Base-by-base conservation (phyloP, 306 rosid species). In the Heteromeles arbutifolia region DNA sequence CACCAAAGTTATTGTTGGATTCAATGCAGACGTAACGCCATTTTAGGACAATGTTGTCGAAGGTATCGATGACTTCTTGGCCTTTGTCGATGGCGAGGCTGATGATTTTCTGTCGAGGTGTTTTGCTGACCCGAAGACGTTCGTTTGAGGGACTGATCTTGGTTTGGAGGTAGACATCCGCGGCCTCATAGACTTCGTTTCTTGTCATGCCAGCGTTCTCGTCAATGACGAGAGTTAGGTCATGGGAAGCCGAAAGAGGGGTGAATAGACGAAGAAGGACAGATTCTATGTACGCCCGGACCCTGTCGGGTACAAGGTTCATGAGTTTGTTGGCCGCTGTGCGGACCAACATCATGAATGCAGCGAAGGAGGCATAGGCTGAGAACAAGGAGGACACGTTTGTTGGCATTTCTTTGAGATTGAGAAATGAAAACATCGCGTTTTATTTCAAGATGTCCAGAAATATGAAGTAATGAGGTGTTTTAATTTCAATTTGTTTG, bases 171-270 rank as follows among this genome's bases (percentile, higher is more conserved):
- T 82, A 85, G 64, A 67, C 6, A 18, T 74, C 79, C 5, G 84
- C 83, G n/a, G 79, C 84, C 8, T 79, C 81, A 25, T 56, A 85
- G 82, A 85, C 67, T 21, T 85, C 76, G 84, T 85, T 82, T 4
- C 54, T 69, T 19, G 45, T 6, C 77, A 80, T 61, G 70, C 82
- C 81, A 9, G 57, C 64, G 56, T 4, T 6, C 29, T 80, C 84
- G 11, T 82, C 78, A 11, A 85, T 68, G 74, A 74, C 15, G 11
- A 80, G 58, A 44, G 86, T 80, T 45, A 66, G 82, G 17, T 37
- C 41, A 37, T 37, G 41, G 41, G 74, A 43, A 59, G 41, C 41
- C 41, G 77, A 64, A 32, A n/a, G 66, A 56, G 80, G 61, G n/a
- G 53, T 45, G 74, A 79, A 75, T 65, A 83, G 75, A 74, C 22